Evolutionary conservation across 345 rosid species (phyloP), one percentile per base, ranked within the genome.

Genomic region (Aquilaria yunnanensis): DNA sequence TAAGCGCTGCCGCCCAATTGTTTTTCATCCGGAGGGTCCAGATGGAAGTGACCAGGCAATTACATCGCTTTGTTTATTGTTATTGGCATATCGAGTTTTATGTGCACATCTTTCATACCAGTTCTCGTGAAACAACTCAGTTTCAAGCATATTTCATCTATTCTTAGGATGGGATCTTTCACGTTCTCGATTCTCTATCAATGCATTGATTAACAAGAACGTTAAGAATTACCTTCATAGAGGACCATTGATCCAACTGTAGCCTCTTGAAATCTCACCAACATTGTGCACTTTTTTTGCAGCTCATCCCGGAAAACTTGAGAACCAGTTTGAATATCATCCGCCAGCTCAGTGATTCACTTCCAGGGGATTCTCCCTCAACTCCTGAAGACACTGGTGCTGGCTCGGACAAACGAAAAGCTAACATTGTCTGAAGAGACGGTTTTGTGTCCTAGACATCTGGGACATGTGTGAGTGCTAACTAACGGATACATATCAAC

Each of bases 1-100:
- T 74, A 86, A 84, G 74, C 85, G 96, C 58, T 89, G 96, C 74
- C 92, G 96, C 55, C 92, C 92, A 6, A 89, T 86, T 37, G 78
- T 89, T 48, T 82, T 89, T 70, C 81, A 80, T 54, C 68, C 78
- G 1, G 79, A 70, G 57, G 67, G 46, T 14, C 62, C 69, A 48
- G 81, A 75, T 59, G 63, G 74, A 53, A 66, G 63, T 71, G 80
- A 77, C 59, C 81, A 75, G 87, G 87, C 80, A 64, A 67, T 47
- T 37, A 12, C 59, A 9, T 31, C 11, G 43, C 58, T 23, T 37
- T 6, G 11, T 5, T 57, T 56, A 23, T 43, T 16, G 37, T 43
- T 54, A 16, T 54, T 10, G 10, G 57, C 32, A 16, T 1, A 12
- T 16, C 12, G 16, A 23, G 31, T 16, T 11, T 31, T 32, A 6